Evolutionary conservation across 73 alveolate genomes (phyloP).

Genomic region (Halteria grandinella): DNA sequence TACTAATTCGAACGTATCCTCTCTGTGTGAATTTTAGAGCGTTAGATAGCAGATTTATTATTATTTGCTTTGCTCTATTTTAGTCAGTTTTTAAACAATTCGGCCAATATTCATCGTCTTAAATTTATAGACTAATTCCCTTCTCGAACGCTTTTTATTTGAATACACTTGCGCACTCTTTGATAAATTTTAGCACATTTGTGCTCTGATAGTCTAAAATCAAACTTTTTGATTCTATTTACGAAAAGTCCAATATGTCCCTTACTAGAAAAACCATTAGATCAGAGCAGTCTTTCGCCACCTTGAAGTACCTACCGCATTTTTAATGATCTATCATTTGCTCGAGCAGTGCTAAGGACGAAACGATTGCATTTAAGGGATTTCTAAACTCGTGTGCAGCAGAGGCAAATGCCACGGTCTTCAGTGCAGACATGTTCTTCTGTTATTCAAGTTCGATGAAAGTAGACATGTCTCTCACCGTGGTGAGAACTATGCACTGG

Average conservation of each 20-base stretch:
- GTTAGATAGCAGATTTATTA: conserved; percentile 48
- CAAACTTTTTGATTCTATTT: conserved; percentile 9
- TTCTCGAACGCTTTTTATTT: too few relatives aligned
- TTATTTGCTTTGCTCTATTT: conserved; percentile 43
- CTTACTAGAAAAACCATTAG: conserved; percentile 26
- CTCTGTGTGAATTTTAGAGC: conserved; percentile 48
- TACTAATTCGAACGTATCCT: too few relatives aligned
- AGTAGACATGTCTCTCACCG: conserved; percentile 19
- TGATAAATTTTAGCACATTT: too few relatives aligned
- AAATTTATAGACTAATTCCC: too few relatives aligned
- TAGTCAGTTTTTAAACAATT: conserved; percentile 22
- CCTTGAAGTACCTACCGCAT: neutral
- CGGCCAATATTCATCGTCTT: too few relatives aligned
- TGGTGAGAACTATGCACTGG: neutral
- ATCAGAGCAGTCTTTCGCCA: conserved; percentile 22
- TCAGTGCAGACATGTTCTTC: neutral
- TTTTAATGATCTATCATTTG: neutral
- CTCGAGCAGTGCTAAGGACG: conserved; percentile 30
- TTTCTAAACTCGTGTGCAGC: conserved; percentile 68
- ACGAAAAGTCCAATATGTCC: conserved; percentile 21
- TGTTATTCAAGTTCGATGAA: conserved; percentile 23
- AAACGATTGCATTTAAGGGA: conserved; percentile 53
- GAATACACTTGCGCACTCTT: too few relatives aligned
- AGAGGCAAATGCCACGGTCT: conserved; percentile 54
- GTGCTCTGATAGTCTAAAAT: too few relatives aligned